Evolutionary conservation across 202 grass and related monocot species (phyloP), one percentile per base, ranked within the genome.

Genomic region (Carex arenaria): DNA sequence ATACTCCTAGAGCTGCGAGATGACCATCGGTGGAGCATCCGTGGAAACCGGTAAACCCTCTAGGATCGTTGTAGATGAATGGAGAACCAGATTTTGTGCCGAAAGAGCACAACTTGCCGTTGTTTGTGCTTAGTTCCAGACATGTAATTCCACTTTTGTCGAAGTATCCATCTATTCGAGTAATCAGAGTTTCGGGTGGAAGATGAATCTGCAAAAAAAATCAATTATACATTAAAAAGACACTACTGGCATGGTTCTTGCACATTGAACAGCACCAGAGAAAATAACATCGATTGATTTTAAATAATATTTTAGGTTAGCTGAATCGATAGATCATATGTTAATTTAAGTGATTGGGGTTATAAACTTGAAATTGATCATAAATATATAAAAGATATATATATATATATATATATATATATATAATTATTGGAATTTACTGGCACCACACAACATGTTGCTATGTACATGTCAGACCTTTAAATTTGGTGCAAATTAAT

Each of bases 81-180:
- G 80, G 61, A 69, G 80, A 69, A 67, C 80, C 64, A 4, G 64
- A 32, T 61, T 82, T 82, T 5, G 17, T 49, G 12, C 80, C 80
- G 5, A 69, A 82, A 2, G 23, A 82, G 20, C 64, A 23, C 18
- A 82, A 3, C 43, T 68, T 82, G 45, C 64, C 64, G 1, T 55
- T 82, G 61, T 82, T 82, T 34, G 80, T 82, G 42, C 64, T 67
- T 9, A 82, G 32, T 34, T 82, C 79, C 61, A 82, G 63, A 40
- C 40, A 82, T 4, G 63, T 82, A 26, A 82, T 82, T 2, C 80
- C 80, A 1, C 12, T 57, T 38, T 26, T 69, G 26, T 69, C 45
- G 1, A 69, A 82, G 63, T 53, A 82, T 82, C 80, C 63, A 53
- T 82, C 80, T 56, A 82, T 82, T 67, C 3, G 80, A 82, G 80